Conservation (phyloP, 352 stramenopile genomes). For the Globisporangium mamillatum region DNA sequence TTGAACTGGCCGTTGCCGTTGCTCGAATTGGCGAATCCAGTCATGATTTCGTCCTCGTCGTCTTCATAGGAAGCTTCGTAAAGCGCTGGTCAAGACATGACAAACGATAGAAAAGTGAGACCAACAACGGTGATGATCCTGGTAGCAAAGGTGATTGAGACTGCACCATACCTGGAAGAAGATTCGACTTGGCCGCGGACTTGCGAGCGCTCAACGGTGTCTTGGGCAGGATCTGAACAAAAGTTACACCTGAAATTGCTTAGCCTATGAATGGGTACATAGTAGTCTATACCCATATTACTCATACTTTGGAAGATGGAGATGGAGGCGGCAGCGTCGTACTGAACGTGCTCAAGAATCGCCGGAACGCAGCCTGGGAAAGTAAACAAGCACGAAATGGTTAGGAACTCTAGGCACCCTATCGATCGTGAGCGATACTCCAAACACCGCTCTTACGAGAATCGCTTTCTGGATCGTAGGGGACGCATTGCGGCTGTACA, state of each 20-base stretch:
- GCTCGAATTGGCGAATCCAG: background rate
- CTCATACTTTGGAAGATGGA: slow-evolving; percentile 60
- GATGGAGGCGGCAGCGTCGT: slow-evolving; percentile 63
- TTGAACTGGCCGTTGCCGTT: background rate
- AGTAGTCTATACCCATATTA: too few species aligned
- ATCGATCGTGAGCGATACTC: background rate
- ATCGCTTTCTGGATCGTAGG: slow-evolving; percentile 54
- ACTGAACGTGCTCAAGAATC: slow-evolving; percentile 60
- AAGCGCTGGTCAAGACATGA: background rate
- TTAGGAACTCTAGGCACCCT: background rate
- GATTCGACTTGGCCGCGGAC: background rate
- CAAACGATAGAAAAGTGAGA: background rate
- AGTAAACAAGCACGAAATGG: background rate
- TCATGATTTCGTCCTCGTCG: slow-evolving; percentile 1
- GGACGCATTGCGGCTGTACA: slow-evolving; percentile 69
- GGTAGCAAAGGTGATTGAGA: background rate
- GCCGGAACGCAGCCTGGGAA: slow-evolving; percentile 51
- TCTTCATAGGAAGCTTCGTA: background rate
- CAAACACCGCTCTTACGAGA: slow-evolving; percentile 28
- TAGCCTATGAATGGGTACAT: too few species aligned
- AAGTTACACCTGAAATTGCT: background rate
- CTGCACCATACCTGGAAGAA: background rate
- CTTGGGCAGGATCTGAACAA: background rate
- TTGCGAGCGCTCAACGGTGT: slow-evolving; percentile 2
- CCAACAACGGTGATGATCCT: background rate